Percentiles rank a stretch among this genome's conserved stretches.
Evolutionary conservation across 2,329 filamentous ascomycete genomes (phyloP).

Genomic region (Phialophora chinensis): DNA sequence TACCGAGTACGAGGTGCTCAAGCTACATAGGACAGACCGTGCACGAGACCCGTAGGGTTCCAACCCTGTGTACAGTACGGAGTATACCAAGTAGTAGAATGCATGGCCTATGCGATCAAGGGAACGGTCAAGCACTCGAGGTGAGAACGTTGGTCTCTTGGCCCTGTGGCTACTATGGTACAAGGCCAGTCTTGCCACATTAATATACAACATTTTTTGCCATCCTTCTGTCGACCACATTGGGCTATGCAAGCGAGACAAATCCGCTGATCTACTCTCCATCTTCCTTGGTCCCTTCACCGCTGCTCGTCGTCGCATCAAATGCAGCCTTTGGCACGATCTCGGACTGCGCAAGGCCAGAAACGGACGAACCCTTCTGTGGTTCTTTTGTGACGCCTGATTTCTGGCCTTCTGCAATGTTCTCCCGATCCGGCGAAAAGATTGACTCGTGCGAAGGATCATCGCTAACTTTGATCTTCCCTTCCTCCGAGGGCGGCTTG

Average conservation of each 20-base stretch:
- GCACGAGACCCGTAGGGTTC: background rate
- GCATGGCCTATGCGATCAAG: background rate
- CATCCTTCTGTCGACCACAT: background rate
- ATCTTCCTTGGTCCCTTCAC: no score
- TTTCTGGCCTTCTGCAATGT: conserved; percentile 24
- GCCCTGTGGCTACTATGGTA: conserved; percentile 4
- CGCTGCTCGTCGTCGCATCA: conserved; percentile 13
- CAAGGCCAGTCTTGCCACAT: conserved; percentile 8
- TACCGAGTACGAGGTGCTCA: no score
- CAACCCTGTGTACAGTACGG: no score
- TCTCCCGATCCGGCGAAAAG: conserved; percentile 25
- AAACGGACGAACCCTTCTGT: background rate
- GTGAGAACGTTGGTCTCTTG: background rate
- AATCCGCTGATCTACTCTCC: background rate
- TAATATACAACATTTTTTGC: conserved; percentile 20
- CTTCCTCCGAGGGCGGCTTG: conserved; percentile 1
- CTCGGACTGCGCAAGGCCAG: conserved; percentile 9
- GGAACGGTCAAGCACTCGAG: background rate
- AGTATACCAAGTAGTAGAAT: background rate
- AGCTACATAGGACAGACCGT: background rate
- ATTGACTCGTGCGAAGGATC: conserved; percentile 20
- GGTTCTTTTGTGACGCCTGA: conserved; percentile 14
- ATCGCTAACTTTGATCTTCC: conserved; percentile 19
- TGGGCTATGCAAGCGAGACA: conserved; percentile 9
- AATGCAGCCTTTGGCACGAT: conserved; percentile 26